Conservation (phyloP, 2,329 filamentous ascomycete genomes). For the Diaporthe nobilis region DNA sequence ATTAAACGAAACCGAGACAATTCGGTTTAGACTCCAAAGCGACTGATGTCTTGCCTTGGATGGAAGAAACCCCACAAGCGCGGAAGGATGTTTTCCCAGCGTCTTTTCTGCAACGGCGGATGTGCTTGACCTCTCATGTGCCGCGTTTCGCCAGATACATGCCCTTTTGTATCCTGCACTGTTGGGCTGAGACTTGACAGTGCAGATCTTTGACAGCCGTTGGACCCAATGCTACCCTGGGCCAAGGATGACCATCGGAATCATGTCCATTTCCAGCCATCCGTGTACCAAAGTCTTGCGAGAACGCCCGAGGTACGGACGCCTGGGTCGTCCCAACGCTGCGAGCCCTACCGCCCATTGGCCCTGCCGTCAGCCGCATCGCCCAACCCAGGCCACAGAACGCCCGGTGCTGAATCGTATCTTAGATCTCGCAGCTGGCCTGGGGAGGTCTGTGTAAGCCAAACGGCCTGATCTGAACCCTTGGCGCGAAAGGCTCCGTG, state of each 20-base stretch:
- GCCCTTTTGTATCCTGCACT: neutral
- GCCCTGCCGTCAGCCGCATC: neutral
- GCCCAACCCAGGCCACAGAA: neutral
- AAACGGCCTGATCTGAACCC: neutral
- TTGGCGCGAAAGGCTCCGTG: neutral
- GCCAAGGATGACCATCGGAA: neutral
- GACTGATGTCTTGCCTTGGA: neutral
- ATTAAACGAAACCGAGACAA: neutral
- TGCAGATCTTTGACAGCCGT: neutral
- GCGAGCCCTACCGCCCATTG: neutral
- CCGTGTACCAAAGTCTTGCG: neutral
- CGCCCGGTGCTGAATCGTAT: slow-evolving; percentile 7
- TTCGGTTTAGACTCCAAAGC: neutral
- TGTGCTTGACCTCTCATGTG: neutral
- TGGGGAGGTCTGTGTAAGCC: neutral
- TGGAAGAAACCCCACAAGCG: neutral
- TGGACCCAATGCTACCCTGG: neutral
- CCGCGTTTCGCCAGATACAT: neutral
- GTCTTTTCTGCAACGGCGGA: neutral
- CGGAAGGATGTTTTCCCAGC: neutral
- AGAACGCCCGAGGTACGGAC: slow-evolving; percentile 6
- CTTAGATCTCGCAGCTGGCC: neutral
- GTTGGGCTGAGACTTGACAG: slow-evolving; percentile 10
- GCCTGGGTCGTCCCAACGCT: slow-evolving; percentile 12
- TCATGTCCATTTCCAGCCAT: neutral